A percentile compares a stretch with the other conserved stretches of the same genome.
Conservation (phyloP, 2,329 filamentous ascomycete species). For the Ophiocordyceps camponoti-floridani region DNA sequence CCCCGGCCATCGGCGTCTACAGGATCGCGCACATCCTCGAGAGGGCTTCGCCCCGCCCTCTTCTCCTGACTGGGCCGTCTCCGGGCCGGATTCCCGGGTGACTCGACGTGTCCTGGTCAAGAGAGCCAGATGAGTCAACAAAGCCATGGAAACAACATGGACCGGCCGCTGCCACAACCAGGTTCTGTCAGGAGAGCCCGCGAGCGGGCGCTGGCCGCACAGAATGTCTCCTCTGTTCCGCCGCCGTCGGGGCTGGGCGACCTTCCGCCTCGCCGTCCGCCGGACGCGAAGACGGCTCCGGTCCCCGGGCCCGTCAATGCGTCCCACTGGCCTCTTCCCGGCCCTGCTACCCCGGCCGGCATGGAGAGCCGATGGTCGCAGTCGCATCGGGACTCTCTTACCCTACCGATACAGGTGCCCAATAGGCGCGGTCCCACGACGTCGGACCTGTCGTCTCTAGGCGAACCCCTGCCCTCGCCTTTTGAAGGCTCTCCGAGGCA, state of each 20-base stretch:
- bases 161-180: conserved; percentile 21
- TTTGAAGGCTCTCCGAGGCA: conserved; percentile 30
- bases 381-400: background rate
- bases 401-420: background rate
- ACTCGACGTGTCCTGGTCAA: conserved; percentile 2
- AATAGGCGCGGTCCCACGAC: background rate
- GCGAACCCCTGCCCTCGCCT: conserved; percentile 15
- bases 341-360: conserved; percentile 8
- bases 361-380: background rate
- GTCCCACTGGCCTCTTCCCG: conserved; percentile 35
- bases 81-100: conserved; percentile 5
- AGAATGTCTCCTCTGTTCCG: background rate
- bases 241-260: conserved; percentile 5
- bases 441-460: background rate
- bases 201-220: conserved; percentile 29
- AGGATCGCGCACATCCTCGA: background rate
- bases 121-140: conserved; percentile 31
- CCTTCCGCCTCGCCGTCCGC: conserved; percentile 6
- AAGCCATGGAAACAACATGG: conserved; percentile 36
- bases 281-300: conserved; percentile 6
- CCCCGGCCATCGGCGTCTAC: background rate
- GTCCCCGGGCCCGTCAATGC: conserved; percentile 29
- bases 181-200: conserved; percentile 37
- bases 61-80: background rate
- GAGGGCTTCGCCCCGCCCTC: conserved; percentile 1